Percentiles rank a stretch among this genome's conserved stretches.
phyloP scores from a whole-genome alignment of 2,329 filamentous ascomycete species.

The Penicillium digitatum region DNA sequence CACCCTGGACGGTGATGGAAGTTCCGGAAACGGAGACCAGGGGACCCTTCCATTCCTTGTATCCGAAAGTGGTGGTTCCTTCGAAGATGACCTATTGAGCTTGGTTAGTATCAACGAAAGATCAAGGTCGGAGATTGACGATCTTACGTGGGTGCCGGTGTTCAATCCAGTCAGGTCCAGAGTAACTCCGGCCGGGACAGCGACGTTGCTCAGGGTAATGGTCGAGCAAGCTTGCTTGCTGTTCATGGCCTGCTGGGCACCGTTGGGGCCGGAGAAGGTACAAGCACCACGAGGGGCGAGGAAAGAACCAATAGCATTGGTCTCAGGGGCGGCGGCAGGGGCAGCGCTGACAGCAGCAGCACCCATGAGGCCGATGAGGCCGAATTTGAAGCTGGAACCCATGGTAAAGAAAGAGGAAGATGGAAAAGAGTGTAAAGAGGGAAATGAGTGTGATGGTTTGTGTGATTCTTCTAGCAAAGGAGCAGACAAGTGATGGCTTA shows the following conservation, averaged over 20 bases:
- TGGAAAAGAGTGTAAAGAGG: neutral
- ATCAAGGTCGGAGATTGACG: neutral
- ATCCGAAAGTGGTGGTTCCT: slow-evolving; percentile 62
- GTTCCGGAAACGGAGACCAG: slow-evolving; percentile 59
- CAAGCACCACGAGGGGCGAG: neutral
- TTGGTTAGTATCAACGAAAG: neutral
- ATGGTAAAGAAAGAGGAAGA: neutral
- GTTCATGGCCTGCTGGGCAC: neutral
- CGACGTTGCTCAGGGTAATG: neutral
- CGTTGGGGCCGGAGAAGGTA: neutral
- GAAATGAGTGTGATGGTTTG: neutral
- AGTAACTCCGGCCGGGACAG: neutral
- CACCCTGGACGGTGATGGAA: slow-evolving; percentile 52
- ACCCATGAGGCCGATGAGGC: neutral
- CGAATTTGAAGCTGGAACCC: neutral
- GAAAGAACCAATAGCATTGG: neutral
- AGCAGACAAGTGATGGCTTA: neutral
- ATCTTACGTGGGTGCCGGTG: neutral
- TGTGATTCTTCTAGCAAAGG: neutral
- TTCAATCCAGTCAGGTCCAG: neutral
- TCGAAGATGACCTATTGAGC: slow-evolving; percentile 53
- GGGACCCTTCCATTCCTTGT: slow-evolving; percentile 62
- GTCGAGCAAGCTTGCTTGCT: neutral
- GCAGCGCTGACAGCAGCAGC: neutral
- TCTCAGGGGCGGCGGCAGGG: neutral